Evolutionary conservation across 768 basidiomycete species (phyloP).

Genomic region (Russula lepida): DNA sequence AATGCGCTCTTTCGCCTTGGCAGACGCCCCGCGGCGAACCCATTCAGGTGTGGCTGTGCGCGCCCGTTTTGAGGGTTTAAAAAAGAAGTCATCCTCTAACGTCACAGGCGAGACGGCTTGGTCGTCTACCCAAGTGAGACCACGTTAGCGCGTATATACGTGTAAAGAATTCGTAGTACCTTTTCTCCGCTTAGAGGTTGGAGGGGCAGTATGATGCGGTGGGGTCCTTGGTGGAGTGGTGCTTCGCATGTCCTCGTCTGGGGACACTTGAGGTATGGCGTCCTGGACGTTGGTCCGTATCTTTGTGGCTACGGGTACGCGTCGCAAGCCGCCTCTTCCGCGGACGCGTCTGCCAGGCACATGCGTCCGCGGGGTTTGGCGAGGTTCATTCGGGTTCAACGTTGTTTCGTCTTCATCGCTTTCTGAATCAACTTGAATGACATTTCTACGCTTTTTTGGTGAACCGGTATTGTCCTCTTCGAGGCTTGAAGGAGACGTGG

Average conservation of each 20-base stretch:
- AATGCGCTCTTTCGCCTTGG: constrained; percentile 34
- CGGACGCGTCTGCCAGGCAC: constrained; percentile 15
- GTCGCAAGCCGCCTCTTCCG: constrained; percentile 2
- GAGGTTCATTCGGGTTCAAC: constrained; percentile 26
- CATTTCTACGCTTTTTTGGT: constrained; percentile 15
- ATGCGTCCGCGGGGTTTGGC: constrained; percentile 4
- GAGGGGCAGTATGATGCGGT: neutral
- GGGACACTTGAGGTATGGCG: neutral
- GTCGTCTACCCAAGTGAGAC: neutral
- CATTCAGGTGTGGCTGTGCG: constrained; percentile 42
- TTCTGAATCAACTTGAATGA: constrained; percentile 21
- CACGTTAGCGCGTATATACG: neutral
- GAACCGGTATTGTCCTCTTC: constrained; percentile 8
- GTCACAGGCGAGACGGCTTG: neutral
- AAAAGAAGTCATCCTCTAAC: neutral
- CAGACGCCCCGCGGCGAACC: constrained; percentile 32
- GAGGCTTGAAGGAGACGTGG: constrained; percentile 14
- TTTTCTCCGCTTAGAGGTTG: constrained; percentile 13
- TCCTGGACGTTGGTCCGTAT: neutral
- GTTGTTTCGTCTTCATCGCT: constrained; percentile 40
- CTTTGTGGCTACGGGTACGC: neutral
- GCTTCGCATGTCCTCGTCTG: constrained; percentile 8
- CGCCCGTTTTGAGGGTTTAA: constrained; percentile 36
- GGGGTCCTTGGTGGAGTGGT: constrained; percentile 3
- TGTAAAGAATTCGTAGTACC: neutral